Evolutionary conservation across 2,329 filamentous ascomycete species (phyloP).

Genomic region (Sordariomycetes sp.): DNA sequence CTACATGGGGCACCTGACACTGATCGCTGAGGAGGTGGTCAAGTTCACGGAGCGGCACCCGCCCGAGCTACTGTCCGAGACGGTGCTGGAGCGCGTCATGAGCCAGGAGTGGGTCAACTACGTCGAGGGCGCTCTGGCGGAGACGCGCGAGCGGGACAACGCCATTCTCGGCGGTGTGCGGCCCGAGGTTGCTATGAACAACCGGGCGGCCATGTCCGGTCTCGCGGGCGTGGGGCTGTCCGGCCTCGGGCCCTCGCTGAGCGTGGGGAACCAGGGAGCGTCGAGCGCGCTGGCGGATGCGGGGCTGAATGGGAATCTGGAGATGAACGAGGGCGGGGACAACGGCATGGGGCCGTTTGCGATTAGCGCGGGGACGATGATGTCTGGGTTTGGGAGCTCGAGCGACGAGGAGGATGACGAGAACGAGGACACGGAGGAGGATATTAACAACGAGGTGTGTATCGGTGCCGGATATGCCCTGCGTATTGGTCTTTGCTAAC

Average conservation of each 20-base stretch:
- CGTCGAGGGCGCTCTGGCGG: constrained; percentile 83
- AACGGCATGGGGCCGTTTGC: constrained; percentile 59
- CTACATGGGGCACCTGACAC: constrained; percentile 95
- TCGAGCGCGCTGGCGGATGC: constrained; percentile 70
- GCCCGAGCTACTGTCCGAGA: constrained; percentile 73
- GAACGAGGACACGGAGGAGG: constrained; percentile 74
- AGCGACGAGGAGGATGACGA: constrained; percentile 96
- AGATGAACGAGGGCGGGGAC: constrained; percentile 49
- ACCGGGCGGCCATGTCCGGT: constrained; percentile 47
- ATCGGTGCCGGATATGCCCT: constrained; percentile 44
- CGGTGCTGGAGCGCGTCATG: constrained; percentile 80
- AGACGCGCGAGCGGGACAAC: constrained; percentile 92
- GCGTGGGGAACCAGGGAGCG: constrained; percentile 19
- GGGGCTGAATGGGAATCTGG: constrained; percentile 67
- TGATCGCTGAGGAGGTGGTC: constrained; percentile 96
- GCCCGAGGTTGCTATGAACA: constrained; percentile 78
- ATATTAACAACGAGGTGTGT: constrained; percentile 58
- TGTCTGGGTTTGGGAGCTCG: constrained; percentile 88
- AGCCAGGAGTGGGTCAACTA: constrained; percentile 88
- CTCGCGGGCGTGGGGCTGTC: constrained; percentile 38
- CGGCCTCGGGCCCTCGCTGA: constrained; percentile 22
- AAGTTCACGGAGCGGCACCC: constrained; percentile 96
- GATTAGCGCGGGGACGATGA: constrained; percentile 61
- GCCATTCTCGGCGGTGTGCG: constrained; percentile 94
- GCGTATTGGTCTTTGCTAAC: constrained; percentile 11